Base-by-base conservation (phyloP, 805 yeast genomes). In the Wickerhamomyces bisporus region DNA sequence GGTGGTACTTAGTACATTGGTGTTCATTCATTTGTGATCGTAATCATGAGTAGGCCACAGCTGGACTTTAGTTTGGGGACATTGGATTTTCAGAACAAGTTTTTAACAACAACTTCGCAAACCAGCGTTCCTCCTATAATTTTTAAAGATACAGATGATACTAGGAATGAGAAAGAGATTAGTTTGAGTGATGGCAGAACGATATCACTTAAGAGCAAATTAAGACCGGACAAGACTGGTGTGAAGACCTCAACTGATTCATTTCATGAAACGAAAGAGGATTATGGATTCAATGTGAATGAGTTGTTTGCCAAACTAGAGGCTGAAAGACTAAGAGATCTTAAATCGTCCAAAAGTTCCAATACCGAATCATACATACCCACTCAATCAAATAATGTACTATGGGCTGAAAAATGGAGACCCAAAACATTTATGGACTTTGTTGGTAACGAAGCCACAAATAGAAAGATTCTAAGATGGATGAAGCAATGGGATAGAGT, bases 381-480 rank as follows among this genome's bases (percentile, higher is more conserved):
- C 6, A 30, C 31, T 9, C 21, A 15, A 5, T 30, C 31, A 6
- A 36, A 33, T 19, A 40, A 45, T 6, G 40, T 45, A 13, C 43
- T 69, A 13, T 68, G 73, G 78, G 75, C 79, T 3, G 91, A 83
- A 49, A 80, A 80, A 54, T 83, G 81, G 69, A 64, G 86, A 43
- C 87, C 91, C 0, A 59, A 57, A 28, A 62, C 57, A n/a, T 82
- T 80, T 60, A 49, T 81, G 24, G 87, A 83, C 44, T 62, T 83
- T 26, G 69, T 80, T 0, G 91, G 91, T 0, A 80, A 82, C 43
- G 91, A 83, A 47, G 61, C 69, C 30, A 67, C 77, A 0, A 83
- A 82, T 48, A 63, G 89, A 37, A 56, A 60, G 14, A 68, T 81
- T 21, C 52, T 83, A 26, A 62, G 68, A 26, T 84, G 91, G 91